These are phyloP conservation scores for Thermochaetoides thermophila DNA, from an alignment of 495 filamentous ascomycete genomes.

Conservation along the genomic window DNA sequence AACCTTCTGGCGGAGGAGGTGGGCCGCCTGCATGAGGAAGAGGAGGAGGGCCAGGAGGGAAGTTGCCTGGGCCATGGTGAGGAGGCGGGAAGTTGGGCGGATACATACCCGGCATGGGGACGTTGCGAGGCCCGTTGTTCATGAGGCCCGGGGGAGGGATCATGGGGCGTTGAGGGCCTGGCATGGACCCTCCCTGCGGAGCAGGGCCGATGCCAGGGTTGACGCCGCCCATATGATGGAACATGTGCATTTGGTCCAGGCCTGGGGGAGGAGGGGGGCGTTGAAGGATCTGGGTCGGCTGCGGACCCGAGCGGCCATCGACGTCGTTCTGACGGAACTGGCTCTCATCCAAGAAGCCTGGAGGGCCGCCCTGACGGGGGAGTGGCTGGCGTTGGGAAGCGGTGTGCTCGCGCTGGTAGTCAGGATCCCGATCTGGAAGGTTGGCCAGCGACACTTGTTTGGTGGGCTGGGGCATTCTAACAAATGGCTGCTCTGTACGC, in stretches of 20 bases:
- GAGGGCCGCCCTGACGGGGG: constrained; percentile 15
- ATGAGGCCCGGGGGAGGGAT: constrained; percentile 38
- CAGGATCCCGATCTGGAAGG: constrained; percentile 27
- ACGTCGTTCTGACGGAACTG: constrained; percentile 27
- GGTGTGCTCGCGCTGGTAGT: constrained; percentile 25
- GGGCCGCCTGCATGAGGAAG: no score
- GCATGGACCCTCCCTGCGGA: constrained; percentile 8
- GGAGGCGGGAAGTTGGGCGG: constrained; percentile 33
- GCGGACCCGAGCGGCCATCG: constrained; percentile 19
- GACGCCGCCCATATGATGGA: constrained; percentile 23
- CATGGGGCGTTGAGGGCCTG: constrained; percentile 28
- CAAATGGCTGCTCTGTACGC: constrained; percentile 25
- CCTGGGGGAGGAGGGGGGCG: constrained; percentile 38
- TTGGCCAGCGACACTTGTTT: constrained; percentile 16
- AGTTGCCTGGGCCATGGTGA: constrained; percentile 2
- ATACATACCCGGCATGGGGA: constrained; percentile 31
- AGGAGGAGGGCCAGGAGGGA: constrained; percentile 3
- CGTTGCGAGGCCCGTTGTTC: constrained; percentile 27
- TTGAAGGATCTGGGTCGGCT: constrained; percentile 40
- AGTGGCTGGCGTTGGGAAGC: constrained; percentile 18
- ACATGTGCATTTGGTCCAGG: constrained; percentile 32
- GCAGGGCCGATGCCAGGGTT: constrained; percentile 5
- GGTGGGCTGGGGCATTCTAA: constrained; percentile 17
- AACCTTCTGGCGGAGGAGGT: constrained; percentile 13
- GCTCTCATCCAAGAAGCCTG: constrained; percentile 28